Percentiles rank a stretch among this genome's conserved stretches.
phyloP scores from a whole-genome alignment of 805 yeast species.

The Blastobotrys muscicola region DNA sequence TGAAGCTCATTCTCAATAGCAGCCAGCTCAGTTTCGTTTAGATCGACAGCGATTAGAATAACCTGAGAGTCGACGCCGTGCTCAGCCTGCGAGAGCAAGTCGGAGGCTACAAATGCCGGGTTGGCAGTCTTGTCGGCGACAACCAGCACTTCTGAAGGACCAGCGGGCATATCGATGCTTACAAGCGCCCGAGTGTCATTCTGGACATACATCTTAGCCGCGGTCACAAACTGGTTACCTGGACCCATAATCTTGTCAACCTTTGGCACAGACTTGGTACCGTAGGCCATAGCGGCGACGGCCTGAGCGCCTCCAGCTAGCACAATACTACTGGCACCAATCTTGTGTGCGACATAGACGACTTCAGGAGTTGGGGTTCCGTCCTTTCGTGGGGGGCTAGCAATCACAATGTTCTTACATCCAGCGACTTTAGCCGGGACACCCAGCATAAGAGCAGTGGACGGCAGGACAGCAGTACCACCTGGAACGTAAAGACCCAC shows the following conservation, averaged over 20 bases:
- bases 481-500: conserved; percentile 98
- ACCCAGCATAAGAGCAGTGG: conserved; percentile 96
- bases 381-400: conserved; percentile 91
- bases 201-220: conserved; percentile 96
- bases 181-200: conserved; percentile 93
- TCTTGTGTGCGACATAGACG: conserved; percentile 91
- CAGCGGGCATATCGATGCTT: conserved; percentile 99
- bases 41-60: conserved; percentile 71
- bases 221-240: conserved; percentile 98
- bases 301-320: conserved; percentile 99
- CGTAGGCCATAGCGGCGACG: conserved; percentile 97
- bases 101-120: conserved; percentile 95
- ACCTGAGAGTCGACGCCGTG: conserved; percentile 99
- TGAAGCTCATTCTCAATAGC: conserved; percentile 77
- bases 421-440: conserved; percentile 98
- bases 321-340: conserved; percentile 84
- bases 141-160: conserved; percentile 95
- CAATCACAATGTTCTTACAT: conserved; percentile 81
- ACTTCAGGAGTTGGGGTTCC: conserved; percentile 96
- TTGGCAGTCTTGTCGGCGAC: conserved; percentile 82
- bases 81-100: conserved; percentile 94
- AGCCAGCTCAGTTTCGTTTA: conserved; percentile 48
- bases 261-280: conserved; percentile 85
- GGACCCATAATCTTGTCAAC: conserved; percentile 98
- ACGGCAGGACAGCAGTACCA: conserved; percentile 96